Percentiles rank a stretch among this genome's conserved stretches.
Conservation (phyloP, 352 stramenopile genomes). For the Globisporangium iwayamae region DNA sequence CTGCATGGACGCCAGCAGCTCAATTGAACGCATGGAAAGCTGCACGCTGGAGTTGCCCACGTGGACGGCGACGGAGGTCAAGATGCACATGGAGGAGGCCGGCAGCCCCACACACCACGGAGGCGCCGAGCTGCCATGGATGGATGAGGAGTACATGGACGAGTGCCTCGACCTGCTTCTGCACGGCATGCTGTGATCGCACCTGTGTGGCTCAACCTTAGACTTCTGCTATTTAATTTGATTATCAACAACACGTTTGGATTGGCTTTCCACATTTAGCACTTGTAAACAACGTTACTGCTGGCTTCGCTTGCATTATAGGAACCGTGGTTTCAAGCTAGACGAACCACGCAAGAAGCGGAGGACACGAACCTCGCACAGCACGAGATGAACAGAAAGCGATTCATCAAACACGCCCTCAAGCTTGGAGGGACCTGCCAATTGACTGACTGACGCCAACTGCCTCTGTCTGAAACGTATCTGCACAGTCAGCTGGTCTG, state of each 20-base stretch:
- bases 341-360: too few species aligned
- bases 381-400: too few species aligned
- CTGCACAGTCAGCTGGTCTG: too few species aligned
- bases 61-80: not conserved
- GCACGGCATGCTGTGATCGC: slow-evolving; percentile 17
- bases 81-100: not conserved
- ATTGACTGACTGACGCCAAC: too few species aligned
- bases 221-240: not conserved
- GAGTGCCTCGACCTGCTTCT: slow-evolving; percentile 31
- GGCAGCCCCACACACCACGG: slow-evolving; percentile 14
- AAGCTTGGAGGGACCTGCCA: too few species aligned
- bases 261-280: not conserved
- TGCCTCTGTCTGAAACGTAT: too few species aligned
- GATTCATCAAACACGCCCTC: too few species aligned
- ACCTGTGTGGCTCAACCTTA: not conserved
- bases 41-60: not conserved
- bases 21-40: not conserved
- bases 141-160: slow-evolving; percentile 20
- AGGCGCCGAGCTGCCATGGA: slow-evolving; percentile 17
- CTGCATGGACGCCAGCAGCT: not conserved
- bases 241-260: not conserved
- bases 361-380: too few species aligned
- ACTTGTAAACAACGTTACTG: too few species aligned
- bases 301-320: too few species aligned
- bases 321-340: too few species aligned